Evolutionary conservation across 179 eudicot species (phyloP).

Genomic region (Beta corolliflora): DNA sequence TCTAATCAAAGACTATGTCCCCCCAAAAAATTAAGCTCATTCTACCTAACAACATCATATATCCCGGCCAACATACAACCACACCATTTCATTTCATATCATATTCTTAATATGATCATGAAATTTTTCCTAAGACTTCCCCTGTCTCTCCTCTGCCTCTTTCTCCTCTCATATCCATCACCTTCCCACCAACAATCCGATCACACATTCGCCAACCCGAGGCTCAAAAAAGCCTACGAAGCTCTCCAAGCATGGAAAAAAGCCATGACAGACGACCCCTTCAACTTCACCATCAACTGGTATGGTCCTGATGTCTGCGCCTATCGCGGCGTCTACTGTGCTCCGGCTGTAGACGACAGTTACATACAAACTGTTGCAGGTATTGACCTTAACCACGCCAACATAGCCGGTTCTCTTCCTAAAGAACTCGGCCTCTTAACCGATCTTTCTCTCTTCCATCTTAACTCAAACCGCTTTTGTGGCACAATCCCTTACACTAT

Average conservation of each 20-base stretch:
- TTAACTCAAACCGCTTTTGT: slow-evolving; percentile 49
- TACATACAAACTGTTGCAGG: slow-evolving; percentile 48
- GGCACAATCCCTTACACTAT: slow-evolving; percentile 35
- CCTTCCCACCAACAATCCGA: slow-evolving; percentile 26
- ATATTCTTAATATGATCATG: slow-evolving; percentile 2
- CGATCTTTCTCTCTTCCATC: slow-evolving; percentile 54
- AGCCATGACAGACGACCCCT: slow-evolving; percentile 52
- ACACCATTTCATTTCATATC: not conserved
- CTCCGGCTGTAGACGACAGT: slow-evolving; percentile 44
- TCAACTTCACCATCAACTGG: slow-evolving; percentile 46
- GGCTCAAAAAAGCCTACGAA: slow-evolving; percentile 42
- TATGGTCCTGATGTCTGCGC: slow-evolving; percentile 42
- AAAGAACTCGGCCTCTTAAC: slow-evolving; percentile 45
- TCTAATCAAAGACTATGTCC: not conserved
- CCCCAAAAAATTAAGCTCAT: not conserved
- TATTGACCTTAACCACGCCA: slow-evolving; percentile 57
- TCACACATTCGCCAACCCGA: slow-evolving; percentile 32
- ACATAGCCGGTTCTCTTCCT: slow-evolving; percentile 44
- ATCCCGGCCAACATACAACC: not conserved
- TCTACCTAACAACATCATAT: not conserved
- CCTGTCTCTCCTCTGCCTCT: slow-evolving; percentile 19
- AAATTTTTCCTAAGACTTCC: not conserved
- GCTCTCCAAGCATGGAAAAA: slow-evolving; percentile 60
- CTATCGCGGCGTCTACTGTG: slow-evolving; percentile 57
- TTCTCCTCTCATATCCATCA: slow-evolving; percentile 24